A percentile compares a stretch with the other conserved stretches of the same genome.
These are phyloP conservation scores for Echria macrotheca DNA, from an alignment of 495 filamentous ascomycete genomes.

Conservation along the genomic window DNA sequence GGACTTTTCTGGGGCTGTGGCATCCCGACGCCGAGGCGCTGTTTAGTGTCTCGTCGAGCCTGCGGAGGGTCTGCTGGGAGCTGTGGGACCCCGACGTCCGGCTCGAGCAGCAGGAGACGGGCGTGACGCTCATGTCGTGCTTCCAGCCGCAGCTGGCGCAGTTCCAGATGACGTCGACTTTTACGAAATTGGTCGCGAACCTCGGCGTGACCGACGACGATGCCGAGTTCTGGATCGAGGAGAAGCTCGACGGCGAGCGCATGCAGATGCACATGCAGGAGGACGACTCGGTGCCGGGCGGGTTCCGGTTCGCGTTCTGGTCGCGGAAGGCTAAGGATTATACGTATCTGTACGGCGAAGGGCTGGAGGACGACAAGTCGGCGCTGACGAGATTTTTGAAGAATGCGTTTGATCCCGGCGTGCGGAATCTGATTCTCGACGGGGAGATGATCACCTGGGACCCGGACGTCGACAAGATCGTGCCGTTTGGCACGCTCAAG, in stretches of 20 bases:
- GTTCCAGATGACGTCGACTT: conserved; percentile 77
- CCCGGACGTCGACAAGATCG: conserved; percentile 73
- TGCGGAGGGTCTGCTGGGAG: conserved; percentile 94
- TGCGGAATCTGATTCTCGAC: conserved; percentile 82
- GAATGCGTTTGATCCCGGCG: conserved; percentile 69
- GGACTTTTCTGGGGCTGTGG: conserved; percentile 86
- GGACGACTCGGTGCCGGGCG: conserved; percentile 60
- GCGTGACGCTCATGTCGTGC: conserved; percentile 83
- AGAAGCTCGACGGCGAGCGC: conserved; percentile 93
- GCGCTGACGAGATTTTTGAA: conserved; percentile 75
- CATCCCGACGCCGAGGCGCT: conserved; percentile 87
- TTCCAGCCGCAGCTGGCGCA: conserved; percentile 96
- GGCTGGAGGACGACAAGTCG: conserved; percentile 68
- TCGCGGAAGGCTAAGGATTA: conserved; percentile 96
- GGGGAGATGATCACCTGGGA: conserved; percentile 99
- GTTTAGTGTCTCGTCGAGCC: conserved; percentile 85
- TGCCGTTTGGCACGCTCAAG: conserved; percentile 90
- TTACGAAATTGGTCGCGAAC: conserved; percentile 73
- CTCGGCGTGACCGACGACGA: conserved; percentile 67
- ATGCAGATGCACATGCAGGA: conserved; percentile 94
- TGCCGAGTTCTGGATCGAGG: conserved; percentile 88
- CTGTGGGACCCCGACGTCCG: conserved; percentile 70
- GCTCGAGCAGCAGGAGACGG: conserved; percentile 68
- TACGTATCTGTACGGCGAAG: conserved; percentile 83
- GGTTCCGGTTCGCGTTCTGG: conserved; percentile 81